These are phyloP conservation scores for Metschnikowia koreensis DNA, from an alignment of 805 yeast genomes.

Conservation along the genomic window DNA sequence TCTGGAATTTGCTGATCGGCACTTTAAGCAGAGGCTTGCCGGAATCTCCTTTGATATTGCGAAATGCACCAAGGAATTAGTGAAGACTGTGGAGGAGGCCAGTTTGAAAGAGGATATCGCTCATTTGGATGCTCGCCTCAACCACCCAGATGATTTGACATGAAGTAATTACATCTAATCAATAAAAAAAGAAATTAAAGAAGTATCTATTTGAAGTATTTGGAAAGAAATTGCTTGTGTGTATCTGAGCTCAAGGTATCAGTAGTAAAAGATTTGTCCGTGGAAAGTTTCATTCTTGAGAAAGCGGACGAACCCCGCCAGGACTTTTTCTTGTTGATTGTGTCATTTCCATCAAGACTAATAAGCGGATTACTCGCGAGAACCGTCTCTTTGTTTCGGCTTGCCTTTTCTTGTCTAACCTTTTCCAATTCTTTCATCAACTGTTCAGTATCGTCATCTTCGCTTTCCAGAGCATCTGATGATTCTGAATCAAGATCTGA, in stretches of 20 bases:
- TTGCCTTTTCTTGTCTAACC: conserved; percentile 14
- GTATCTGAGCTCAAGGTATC: conserved; percentile 34
- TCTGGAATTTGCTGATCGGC: conserved; percentile 75
- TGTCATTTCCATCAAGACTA: background rate
- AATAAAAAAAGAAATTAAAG: background rate
- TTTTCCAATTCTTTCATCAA: conserved; percentile 23
- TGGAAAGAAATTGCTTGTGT: conserved; percentile 36
- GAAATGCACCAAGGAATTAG: conserved; percentile 92
- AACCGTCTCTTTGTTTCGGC: conserved; percentile 7
- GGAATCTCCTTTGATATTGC: conserved; percentile 97
- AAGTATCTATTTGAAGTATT: conserved; percentile 26
- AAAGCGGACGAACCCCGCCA: conserved; percentile 33
- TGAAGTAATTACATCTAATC: background rate
- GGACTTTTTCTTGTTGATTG: conserved; percentile 19
- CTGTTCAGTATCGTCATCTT: conserved; percentile 15
- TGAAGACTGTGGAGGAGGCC: conserved; percentile 94
- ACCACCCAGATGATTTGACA: conserved; percentile 30
- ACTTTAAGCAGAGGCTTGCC: conserved; percentile 89
- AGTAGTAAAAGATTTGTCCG: conserved; percentile 24
- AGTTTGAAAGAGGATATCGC: conserved; percentile 84
- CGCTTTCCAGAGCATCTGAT: conserved; percentile 6
- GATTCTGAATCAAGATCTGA: background rate
- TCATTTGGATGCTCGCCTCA: conserved; percentile 66
- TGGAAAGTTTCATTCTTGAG: conserved; percentile 13
- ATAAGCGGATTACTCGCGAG: background rate